Base-by-base conservation (phyloP, 2,329 filamentous ascomycete species). In the Hypomyces perniciosus region DNA sequence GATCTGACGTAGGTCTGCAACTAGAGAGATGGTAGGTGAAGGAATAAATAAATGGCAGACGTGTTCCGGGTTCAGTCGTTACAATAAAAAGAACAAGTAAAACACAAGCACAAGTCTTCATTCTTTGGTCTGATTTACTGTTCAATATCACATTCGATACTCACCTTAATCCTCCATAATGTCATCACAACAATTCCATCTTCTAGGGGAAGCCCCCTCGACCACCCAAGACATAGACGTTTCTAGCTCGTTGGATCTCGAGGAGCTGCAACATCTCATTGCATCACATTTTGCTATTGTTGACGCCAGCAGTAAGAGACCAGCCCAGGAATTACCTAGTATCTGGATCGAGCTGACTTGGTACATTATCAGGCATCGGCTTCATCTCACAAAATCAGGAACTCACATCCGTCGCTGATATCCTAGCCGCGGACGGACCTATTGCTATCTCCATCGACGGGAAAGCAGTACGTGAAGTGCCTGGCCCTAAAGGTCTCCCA, bases 391-490 rank as follows among this genome's bases (percentile, higher is more conserved):
- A 67, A 20, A 62, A 64, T 33, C 58, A 56, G 12, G 58, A 57
- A 4, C 57, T 73, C 28, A 61, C 65, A 10, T 59, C 64, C 0
- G 58, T 69, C 8, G 56, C 62, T 13, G 71, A 73, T 7, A 59
- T 75, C 12, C 44, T 69, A 3, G 61, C 65, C 2, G 59, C 61
- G 9, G 54, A 64, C 3, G 62, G 59, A 4, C 63, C 66, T 3
- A 54, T 77, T 30, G 67, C 67, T 49, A 68, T 79, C 54, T 72
- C 68, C 4, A 69, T 80, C 12, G 76, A 79, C 51, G 75, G 76
- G 26, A 68, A 75, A 35, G 59, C 67, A 4, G 72, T 80, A 6
- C 74, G 72, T 1, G 66, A 73, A 2, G 63, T 81, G 6, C 79
- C 76, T 2, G 78, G 79, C 0, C 75, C 78, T 4, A 64, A 62